Evolutionary conservation across 495 filamentous ascomycete species (phyloP).

Genomic region (Aspergillus hancockii): DNA sequence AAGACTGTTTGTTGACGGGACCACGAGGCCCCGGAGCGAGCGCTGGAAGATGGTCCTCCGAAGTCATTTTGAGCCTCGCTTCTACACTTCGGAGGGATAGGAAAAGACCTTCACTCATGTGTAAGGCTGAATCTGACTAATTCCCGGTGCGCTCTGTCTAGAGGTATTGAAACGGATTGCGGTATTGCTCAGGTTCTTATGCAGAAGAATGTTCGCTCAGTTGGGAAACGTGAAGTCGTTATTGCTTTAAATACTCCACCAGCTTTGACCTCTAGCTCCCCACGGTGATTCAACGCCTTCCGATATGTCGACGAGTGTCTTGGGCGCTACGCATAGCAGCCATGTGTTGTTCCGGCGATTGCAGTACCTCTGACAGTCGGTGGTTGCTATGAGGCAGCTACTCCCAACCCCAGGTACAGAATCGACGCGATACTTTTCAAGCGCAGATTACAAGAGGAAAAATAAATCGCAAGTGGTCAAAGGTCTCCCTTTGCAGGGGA

Average conservation of each 20-base stretch:
- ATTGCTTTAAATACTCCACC: background rate
- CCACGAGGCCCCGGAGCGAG: constrained; percentile 36
- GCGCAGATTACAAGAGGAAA: background rate
- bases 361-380: constrained; percentile 3
- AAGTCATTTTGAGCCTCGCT: constrained; percentile 23
- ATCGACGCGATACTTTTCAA: background rate
- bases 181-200: background rate
- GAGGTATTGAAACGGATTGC: background rate
- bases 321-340: background rate
- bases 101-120: background rate
- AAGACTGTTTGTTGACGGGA: constrained; percentile 20
- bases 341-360: background rate
- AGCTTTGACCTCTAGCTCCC: background rate
- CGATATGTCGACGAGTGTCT: background rate
- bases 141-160: background rate
- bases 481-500: constrained; percentile 1
- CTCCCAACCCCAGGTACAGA: background rate
- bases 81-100: background rate
- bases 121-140: background rate
- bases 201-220: background rate
- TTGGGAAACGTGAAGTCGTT: background rate
- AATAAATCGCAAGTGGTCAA: background rate
- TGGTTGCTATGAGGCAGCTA: background rate
- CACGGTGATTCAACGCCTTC: background rate
- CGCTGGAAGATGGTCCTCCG: constrained; percentile 27